Evolutionary conservation across 768 basidiomycete species (phyloP).

Genomic region (Boletus vermiculosoides): DNA sequence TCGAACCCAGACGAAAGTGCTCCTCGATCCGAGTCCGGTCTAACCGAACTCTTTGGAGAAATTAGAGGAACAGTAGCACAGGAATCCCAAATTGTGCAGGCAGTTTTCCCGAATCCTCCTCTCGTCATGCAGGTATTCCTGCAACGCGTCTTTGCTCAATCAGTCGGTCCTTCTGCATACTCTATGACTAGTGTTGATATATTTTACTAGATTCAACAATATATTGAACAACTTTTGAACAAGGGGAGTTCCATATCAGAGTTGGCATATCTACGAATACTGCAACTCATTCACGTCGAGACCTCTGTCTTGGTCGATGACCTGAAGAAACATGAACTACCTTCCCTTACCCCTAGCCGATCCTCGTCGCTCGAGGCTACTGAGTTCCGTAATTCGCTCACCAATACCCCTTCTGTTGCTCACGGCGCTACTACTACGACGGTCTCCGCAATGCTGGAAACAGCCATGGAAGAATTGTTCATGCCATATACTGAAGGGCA

Average conservation of each 20-base stretch:
- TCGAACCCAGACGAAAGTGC: slow-evolving; percentile 76
- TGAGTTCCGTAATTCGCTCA: slow-evolving; percentile 59
- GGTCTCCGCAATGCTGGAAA: slow-evolving; percentile 86
- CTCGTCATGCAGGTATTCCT: slow-evolving; percentile 98
- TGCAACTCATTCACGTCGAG: slow-evolving; percentile 83
- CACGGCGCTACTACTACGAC: slow-evolving; percentile 45
- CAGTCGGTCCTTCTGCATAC: slow-evolving; percentile 52
- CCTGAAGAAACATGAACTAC: slow-evolving; percentile 86
- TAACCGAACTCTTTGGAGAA: slow-evolving; percentile 78
- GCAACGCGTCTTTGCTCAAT: slow-evolving; percentile 96
- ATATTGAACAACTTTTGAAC: slow-evolving; percentile 86
- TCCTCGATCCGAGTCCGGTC: slow-evolving; percentile 76
- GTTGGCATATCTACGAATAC: slow-evolving; percentile 84
- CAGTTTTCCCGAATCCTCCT: slow-evolving; percentile 95
- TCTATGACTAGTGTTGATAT: slow-evolving; percentile 4
- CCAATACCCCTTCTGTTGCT: slow-evolving; percentile 40
- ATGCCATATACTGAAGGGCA: slow-evolving; percentile 90
- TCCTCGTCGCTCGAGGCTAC: slow-evolving; percentile 59
- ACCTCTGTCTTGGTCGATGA: slow-evolving; percentile 83
- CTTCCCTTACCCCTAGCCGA: slow-evolving; percentile 55
- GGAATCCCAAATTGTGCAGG: slow-evolving; percentile 97
- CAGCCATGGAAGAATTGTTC: slow-evolving; percentile 94
- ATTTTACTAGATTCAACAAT: slow-evolving; percentile 82
- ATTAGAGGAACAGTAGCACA: slow-evolving; percentile 90
- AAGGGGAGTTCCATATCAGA: slow-evolving; percentile 75